Evolutionary conservation across 768 basidiomycete species (phyloP).

Genomic region (Pleurotus tuoliensis): DNA sequence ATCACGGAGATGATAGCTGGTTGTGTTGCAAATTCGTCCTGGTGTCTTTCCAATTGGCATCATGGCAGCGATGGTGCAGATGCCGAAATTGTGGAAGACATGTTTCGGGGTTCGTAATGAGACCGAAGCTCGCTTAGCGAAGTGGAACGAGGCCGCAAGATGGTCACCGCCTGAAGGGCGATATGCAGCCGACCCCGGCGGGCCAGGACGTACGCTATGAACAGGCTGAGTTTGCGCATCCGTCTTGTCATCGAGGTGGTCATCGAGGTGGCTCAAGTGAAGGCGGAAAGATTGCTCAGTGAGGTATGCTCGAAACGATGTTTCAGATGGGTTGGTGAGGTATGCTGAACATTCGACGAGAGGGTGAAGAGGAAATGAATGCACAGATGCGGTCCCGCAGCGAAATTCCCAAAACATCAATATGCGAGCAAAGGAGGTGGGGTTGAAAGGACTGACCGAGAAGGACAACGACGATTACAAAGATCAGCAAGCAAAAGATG

Average conservation of each 20-base stretch:
- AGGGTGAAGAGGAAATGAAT: constrained; percentile 10
- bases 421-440: background rate
- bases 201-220: background rate
- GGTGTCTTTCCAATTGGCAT: constrained; percentile 46
- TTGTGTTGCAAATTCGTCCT: constrained; percentile 21
- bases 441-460: constrained; percentile 50
- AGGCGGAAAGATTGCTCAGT: constrained; percentile 98
- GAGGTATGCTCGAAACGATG: constrained; percentile 89
- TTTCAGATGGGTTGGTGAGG: constrained; percentile 91
- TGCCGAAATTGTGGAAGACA: constrained; percentile 79
- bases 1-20: constrained; percentile 22
- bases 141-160: constrained; percentile 58
- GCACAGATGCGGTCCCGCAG: background rate
- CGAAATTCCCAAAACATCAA: background rate
- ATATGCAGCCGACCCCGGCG: background rate
- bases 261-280: constrained; percentile 84
- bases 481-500: constrained; percentile 65
- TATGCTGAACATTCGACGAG: constrained; percentile 55
- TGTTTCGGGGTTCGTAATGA: constrained; percentile 89
- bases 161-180: constrained; percentile 14
- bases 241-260: constrained; percentile 53
- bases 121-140: constrained; percentile 89
- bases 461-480: constrained; percentile 63
- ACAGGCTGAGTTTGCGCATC: constrained; percentile 18
- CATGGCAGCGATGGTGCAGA: constrained; percentile 84